A percentile compares a stretch with the other conserved stretches of the same genome.
Evolutionary conservation across 129 eudicot species (phyloP).

Genomic region (Flaveria brownii): DNA sequence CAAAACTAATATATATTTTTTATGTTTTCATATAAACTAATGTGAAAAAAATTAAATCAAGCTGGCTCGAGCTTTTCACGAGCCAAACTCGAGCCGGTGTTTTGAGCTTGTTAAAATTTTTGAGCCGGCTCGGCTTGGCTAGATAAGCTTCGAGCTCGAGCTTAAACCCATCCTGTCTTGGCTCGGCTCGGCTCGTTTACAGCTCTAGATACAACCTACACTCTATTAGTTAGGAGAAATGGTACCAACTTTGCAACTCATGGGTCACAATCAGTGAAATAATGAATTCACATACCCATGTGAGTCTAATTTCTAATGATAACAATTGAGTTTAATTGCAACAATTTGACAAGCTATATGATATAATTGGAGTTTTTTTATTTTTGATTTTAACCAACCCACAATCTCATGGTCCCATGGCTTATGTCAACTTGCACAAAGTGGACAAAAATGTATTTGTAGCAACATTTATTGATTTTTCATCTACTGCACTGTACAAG

Average conservation of each 20-base stretch:
- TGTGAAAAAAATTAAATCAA: no score
- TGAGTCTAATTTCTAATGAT: slow-evolving; percentile 9
- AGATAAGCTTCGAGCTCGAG: no score
- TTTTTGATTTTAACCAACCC: not conserved
- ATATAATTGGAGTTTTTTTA: not conserved
- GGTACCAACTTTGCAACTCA: slow-evolving; percentile 11
- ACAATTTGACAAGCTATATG: slow-evolving; percentile 15
- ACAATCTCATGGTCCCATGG: slow-evolving; percentile 17
- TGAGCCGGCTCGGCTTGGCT: no score
- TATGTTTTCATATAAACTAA: no score
- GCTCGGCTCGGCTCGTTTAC: no score
- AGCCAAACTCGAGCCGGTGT: no score
- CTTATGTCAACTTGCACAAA: slow-evolving; percentile 30
- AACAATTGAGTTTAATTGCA: slow-evolving; percentile 17
- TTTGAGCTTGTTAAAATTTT: no score
- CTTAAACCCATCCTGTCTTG: no score
- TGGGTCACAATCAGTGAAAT: slow-evolving; percentile 13
- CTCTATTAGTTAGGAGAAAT: not conserved
- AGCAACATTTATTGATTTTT: not conserved
- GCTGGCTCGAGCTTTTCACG: no score
- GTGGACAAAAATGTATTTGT: slow-evolving; percentile 12
- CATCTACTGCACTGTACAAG: not conserved
- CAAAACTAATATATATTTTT: no score
- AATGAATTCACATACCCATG: slow-evolving; percentile 18
- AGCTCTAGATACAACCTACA: not conserved